Evolutionary conservation across 352 stramenopile genomes (phyloP).

Genomic region (Phytophthora nicotianae): DNA sequence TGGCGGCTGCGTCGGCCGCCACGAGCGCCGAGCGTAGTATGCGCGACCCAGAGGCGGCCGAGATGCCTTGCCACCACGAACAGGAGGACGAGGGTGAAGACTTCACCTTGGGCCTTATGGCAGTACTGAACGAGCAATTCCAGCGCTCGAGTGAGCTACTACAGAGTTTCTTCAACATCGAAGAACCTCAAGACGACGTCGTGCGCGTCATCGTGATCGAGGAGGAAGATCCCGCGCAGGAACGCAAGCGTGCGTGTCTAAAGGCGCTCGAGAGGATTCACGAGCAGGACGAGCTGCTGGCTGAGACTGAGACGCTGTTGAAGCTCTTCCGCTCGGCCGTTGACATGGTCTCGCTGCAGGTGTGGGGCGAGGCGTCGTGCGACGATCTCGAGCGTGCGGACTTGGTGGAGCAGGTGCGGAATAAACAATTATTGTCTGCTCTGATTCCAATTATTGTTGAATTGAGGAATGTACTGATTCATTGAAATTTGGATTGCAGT

Average conservation of each 20-base stretch:
- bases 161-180: constrained; percentile 42
- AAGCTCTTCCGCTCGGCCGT: constrained; percentile 48
- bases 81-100: constrained; percentile 9
- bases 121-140: constrained; percentile 42
- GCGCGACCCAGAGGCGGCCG: constrained; percentile 1
- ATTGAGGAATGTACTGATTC: constrained; percentile 7
- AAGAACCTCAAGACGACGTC: constrained; percentile 7
- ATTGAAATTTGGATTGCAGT: constrained; percentile 31
- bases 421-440: constrained; percentile 5
- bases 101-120: constrained; percentile 26
- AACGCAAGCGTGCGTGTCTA: constrained; percentile 48
- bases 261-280: constrained; percentile 46
- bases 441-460: constrained; percentile 4
- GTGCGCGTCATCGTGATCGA: constrained; percentile 47
- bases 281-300: constrained; percentile 48
- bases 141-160: constrained; percentile 45
- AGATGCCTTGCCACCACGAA: constrained; percentile 20
- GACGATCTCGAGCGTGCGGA: constrained; percentile 42
- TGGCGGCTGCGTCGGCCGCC: constrained; percentile 27
- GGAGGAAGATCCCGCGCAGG: constrained; percentile 25
- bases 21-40: constrained; percentile 20
- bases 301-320: constrained; percentile 42
- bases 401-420: constrained; percentile 40
- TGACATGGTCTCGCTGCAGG: constrained; percentile 45
- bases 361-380: constrained; percentile 55